phyloP scores from a whole-genome alignment of 2,329 filamentous ascomycete species.

The Ascomycota sp. region DNA sequence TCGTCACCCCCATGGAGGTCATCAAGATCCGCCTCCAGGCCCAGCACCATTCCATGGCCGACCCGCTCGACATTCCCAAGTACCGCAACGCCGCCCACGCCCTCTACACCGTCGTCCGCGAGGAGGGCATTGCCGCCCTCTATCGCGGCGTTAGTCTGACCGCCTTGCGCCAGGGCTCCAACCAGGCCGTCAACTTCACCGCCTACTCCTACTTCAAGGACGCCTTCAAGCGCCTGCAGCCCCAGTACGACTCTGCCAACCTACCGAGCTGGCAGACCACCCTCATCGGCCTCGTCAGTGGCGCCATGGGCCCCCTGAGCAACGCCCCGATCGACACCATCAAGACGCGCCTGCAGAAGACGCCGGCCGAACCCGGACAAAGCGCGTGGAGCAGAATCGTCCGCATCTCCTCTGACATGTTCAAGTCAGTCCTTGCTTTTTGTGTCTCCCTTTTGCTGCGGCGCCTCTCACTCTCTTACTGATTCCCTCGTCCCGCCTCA shows the following conservation, averaged over 20 bases:
- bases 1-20: conserved; percentile 98
- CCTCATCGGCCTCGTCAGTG: conserved; percentile 71
- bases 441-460: conserved; percentile 2
- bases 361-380: conserved; percentile 60
- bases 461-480: conserved; percentile 2
- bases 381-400: conserved; percentile 63
- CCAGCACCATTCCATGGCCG: conserved; percentile 93
- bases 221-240: conserved; percentile 50
- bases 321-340: conserved; percentile 98
- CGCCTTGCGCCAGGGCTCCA: conserved; percentile 81
- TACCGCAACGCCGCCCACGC: conserved; percentile 83
- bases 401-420: conserved; percentile 64
- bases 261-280: conserved; percentile 83
- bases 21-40: conserved; percentile 97
- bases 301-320: conserved; percentile 86
- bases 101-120: conserved; percentile 70
- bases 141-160: conserved; percentile 91
- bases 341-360: conserved; percentile 90
- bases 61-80: conserved; percentile 88
- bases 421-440: conserved; percentile 34
- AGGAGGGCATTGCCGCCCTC: conserved; percentile 73
- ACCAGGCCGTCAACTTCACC: conserved; percentile 98
- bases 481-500: not conserved
- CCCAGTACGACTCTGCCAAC: conserved; percentile 39
- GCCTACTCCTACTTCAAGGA: conserved; percentile 90